Evolutionary conservation across 2,329 filamentous ascomycete species (phyloP).

Genomic region (Iodosphaeria phyllophila): DNA sequence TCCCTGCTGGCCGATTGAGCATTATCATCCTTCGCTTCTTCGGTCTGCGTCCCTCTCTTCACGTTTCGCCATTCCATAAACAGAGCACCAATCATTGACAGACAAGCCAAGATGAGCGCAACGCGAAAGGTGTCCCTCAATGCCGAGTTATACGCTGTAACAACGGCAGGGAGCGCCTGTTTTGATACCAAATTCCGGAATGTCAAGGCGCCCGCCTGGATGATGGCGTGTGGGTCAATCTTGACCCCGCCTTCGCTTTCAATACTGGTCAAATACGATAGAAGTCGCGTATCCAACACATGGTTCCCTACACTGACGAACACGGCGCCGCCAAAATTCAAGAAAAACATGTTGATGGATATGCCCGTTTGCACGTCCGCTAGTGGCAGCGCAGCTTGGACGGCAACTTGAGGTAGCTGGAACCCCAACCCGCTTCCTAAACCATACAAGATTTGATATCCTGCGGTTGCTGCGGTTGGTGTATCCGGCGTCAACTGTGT

Average conservation of each 20-base stretch:
- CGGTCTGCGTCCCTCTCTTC: too few relatives aligned
- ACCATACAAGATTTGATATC: slow-evolving; percentile 13
- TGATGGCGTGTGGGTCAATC: too few relatives aligned
- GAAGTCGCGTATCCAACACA: background rate
- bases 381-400: background rate
- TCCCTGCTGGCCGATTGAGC: too few relatives aligned
- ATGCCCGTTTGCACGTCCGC: background rate
- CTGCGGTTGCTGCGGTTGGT: slow-evolving; percentile 13
- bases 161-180: slow-evolving; percentile 1
- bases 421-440: background rate
- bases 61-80: slow-evolving; percentile 3
- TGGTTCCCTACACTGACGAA: slow-evolving; percentile 1
- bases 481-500: slow-evolving; percentile 13
- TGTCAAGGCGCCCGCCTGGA: too few relatives aligned
- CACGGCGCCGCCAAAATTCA: background rate
- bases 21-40: too few relatives aligned
- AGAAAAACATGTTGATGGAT: background rate
- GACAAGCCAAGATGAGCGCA: slow-evolving; percentile 1
- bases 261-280: background rate
- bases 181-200: too few relatives aligned
- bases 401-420: background rate
- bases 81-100: slow-evolving; percentile 3
- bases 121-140: slow-evolving; percentile 3
- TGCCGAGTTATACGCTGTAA: slow-evolving; percentile 1
- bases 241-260: too few relatives aligned